Conservation (phyloP, 192 early-diverging fungal species). For the Coemansia sp. region DNA sequence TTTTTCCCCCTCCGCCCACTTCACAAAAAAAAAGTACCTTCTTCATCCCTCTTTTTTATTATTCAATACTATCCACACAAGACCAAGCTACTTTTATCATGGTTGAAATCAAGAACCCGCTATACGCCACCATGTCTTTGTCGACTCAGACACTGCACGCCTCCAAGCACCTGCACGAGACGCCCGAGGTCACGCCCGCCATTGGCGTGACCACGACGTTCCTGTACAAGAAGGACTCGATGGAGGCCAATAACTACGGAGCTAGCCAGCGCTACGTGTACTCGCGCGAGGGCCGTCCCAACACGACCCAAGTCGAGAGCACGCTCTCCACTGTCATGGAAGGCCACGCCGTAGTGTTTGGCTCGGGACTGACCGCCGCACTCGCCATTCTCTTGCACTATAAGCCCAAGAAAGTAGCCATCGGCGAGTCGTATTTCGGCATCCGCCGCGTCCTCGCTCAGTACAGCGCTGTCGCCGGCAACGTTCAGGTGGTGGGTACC, state of each 20-base stretch:
- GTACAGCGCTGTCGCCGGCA: constrained; percentile 26
- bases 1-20: background rate
- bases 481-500: constrained; percentile 35
- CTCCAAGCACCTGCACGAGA: constrained; percentile 44
- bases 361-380: constrained; percentile 62
- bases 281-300: constrained; percentile 52
- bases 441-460: constrained; percentile 31
- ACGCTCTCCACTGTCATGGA: constrained; percentile 60
- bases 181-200: constrained; percentile 57
- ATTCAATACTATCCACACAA: background rate
- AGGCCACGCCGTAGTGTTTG: constrained; percentile 65
- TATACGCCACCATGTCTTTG: constrained; percentile 19
- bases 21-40: no score
- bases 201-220: constrained; percentile 64
- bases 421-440: constrained; percentile 42
- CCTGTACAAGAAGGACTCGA: constrained; percentile 25
- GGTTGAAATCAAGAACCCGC: constrained; percentile 42
- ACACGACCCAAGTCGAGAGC: constrained; percentile 56
- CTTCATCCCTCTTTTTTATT: background rate
- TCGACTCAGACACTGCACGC: constrained; percentile 61
- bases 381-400: constrained; percentile 60
- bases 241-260: constrained; percentile 41
- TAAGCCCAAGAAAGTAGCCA: constrained; percentile 53
- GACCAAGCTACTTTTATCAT: constrained; percentile 14
- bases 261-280: constrained; percentile 56